These are phyloP conservation scores for Ogataea neopini DNA, from an alignment of 805 yeast species.

Conservation along the genomic window DNA sequence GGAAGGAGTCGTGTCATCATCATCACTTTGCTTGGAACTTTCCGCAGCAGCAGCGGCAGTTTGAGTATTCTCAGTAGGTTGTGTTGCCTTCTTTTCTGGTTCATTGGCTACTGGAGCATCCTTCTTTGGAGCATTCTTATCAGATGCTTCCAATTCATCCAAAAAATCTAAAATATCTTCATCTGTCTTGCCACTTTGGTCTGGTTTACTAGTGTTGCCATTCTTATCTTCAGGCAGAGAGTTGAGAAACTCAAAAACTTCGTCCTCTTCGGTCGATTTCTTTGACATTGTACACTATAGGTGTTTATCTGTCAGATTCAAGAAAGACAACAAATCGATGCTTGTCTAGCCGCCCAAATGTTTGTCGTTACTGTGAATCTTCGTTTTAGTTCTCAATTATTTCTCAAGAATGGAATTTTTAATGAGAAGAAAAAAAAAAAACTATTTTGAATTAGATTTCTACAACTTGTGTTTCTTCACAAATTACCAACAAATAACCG, in stretches of 20 bases:
- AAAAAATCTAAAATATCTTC: conserved; percentile 56
- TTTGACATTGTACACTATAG: conserved; percentile 11
- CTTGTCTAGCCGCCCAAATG: not conserved
- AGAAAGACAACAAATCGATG: not conserved
- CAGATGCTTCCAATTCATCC: conserved; percentile 72
- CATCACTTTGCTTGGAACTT: conserved; percentile 21
- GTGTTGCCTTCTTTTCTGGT: not conserved
- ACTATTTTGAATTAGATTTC: not conserved
- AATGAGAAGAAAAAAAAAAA: not conserved
- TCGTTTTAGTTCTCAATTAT: not conserved
- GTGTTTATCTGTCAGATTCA: not conserved
- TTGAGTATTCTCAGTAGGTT: not conserved
- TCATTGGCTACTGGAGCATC: not conserved
- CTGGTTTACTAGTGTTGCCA: conserved; percentile 18
- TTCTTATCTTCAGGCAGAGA: conserved; percentile 62
- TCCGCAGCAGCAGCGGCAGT: conserved; percentile 4
- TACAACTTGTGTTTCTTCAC: not conserved
- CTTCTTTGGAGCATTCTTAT: conserved; percentile 29
- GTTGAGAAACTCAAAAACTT: conserved; percentile 77
- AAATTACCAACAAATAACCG: not conserved
- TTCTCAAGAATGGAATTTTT: not conserved
- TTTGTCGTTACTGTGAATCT: not conserved
- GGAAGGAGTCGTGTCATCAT: conserved; percentile 10
- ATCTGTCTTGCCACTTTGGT: conserved; percentile 39
- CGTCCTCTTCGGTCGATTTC: conserved; percentile 57